Evolutionary conservation across 129 eudicot genomes (phyloP).

Genomic region (Logfia minima): DNA sequence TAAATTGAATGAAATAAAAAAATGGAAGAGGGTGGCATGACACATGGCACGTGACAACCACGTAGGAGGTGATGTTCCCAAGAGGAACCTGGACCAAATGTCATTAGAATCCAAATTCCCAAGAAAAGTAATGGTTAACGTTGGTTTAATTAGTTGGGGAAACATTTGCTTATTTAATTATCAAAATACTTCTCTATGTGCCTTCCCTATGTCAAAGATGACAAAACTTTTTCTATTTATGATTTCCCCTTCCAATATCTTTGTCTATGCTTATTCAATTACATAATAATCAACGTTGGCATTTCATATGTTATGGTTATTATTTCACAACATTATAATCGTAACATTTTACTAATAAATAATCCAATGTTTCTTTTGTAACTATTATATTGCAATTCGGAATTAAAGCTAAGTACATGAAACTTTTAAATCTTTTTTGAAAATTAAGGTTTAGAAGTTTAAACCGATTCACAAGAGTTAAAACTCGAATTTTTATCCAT

Average conservation of each 20-base stretch:
- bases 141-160: slow-evolving; percentile 31
- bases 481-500: too few relatives aligned
- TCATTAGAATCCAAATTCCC: slow-evolving; percentile 38
- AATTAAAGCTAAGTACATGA: too few relatives aligned
- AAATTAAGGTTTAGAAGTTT: too few relatives aligned
- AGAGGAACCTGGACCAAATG: slow-evolving; percentile 42
- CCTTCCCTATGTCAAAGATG: slow-evolving; percentile 24
- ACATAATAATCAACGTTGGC: background rate
- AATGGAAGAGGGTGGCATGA: slow-evolving; percentile 23
- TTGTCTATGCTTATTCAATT: slow-evolving; percentile 4
- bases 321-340: too few relatives aligned
- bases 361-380: too few relatives aligned
- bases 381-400: too few relatives aligned
- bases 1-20: background rate
- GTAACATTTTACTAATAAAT: too few relatives aligned
- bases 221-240: slow-evolving; percentile 9
- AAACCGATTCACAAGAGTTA: too few relatives aligned
- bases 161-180: slow-evolving; percentile 1
- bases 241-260: slow-evolving; percentile 6
- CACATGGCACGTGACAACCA: slow-evolving; percentile 39
- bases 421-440: too few relatives aligned
- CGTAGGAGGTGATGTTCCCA: slow-evolving; percentile 34
- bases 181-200: slow-evolving; percentile 8
- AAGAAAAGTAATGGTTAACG: slow-evolving; percentile 32
- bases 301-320: too few relatives aligned